Conservation (phyloP, 805 yeast genomes). For the Wilhelminamyces savonicus region DNA sequence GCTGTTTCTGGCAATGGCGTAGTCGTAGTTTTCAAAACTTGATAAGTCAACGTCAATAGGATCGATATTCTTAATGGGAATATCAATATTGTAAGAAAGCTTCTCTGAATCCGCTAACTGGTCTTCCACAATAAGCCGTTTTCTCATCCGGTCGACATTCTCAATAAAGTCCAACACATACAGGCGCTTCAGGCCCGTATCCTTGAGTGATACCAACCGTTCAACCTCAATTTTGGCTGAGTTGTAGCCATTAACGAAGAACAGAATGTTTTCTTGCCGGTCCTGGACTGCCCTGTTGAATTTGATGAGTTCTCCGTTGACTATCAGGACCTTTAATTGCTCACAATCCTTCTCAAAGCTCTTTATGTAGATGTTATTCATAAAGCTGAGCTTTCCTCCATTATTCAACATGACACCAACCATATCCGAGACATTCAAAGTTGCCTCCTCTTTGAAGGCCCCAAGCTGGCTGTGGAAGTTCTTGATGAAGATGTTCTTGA, state of each 20-base stretch:
- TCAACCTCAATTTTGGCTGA: slow-evolving; percentile 37
- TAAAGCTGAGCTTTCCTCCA: slow-evolving; percentile 28
- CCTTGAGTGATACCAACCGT: slow-evolving; percentile 26
- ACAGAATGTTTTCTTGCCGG: slow-evolving; percentile 51
- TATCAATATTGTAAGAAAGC: slow-evolving; percentile 33
- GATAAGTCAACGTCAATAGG: slow-evolving; percentile 10
- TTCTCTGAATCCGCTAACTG: slow-evolving; percentile 40
- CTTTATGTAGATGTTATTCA: slow-evolving; percentile 28
- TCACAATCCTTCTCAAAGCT: slow-evolving; percentile 30
- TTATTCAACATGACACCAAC: slow-evolving; percentile 24
- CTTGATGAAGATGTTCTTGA: slow-evolving; percentile 19
- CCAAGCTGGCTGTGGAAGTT: slow-evolving; percentile 17
- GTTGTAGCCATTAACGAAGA: slow-evolving; percentile 43
- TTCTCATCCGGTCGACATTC: slow-evolving; percentile 62
- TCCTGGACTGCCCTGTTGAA: slow-evolving; percentile 57
- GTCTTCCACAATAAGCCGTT: slow-evolving; percentile 50
- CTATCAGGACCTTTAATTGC: slow-evolving; percentile 25
- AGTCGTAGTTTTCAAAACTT: too few species aligned
- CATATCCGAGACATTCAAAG: slow-evolving; percentile 19
- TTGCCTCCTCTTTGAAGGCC: slow-evolving; percentile 8
- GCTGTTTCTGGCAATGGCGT: slow-evolving; percentile 13
- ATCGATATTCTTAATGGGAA: slow-evolving; percentile 25
- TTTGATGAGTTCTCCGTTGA: slow-evolving; percentile 41
- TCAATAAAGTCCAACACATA: slow-evolving; percentile 66
- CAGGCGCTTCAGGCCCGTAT: slow-evolving; percentile 8